phyloP scores from a whole-genome alignment of 768 basidiomycete genomes.

The Suillus subluteus region DNA sequence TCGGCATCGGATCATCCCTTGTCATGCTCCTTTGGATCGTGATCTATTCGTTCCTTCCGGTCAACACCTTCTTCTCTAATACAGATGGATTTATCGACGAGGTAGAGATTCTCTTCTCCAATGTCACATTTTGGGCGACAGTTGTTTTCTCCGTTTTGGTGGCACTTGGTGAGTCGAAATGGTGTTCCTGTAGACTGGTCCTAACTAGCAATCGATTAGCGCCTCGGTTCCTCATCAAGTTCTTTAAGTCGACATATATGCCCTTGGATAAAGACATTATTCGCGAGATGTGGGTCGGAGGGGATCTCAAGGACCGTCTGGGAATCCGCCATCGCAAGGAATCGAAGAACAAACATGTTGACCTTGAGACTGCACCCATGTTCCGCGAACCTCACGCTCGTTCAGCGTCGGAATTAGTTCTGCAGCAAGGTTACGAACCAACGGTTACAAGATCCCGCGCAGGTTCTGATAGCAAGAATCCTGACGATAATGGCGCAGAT shows the following conservation, averaged over 20 bases:
- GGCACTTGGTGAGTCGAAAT: constrained; percentile 60
- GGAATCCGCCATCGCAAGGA: constrained; percentile 69
- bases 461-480: constrained; percentile 23
- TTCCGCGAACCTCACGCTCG: constrained; percentile 65
- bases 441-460: constrained; percentile 38
- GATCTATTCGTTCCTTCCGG: constrained; percentile 82
- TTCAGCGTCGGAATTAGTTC: constrained; percentile 64
- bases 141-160: constrained; percentile 70
- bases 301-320: constrained; percentile 80
- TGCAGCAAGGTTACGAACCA: constrained; percentile 50
- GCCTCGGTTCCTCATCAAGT: constrained; percentile 83
- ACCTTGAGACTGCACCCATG: constrained; percentile 72
- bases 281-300: constrained; percentile 88
- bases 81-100: constrained; percentile 76
- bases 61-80: constrained; percentile 72
- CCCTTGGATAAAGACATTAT: constrained; percentile 91
- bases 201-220: constrained; percentile 43
- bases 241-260: constrained; percentile 64
- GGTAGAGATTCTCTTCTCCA: constrained; percentile 72
- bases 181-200: constrained; percentile 19
- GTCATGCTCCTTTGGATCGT: constrained; percentile 88
- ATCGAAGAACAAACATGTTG: constrained; percentile 44
- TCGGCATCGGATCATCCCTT: constrained; percentile 78
- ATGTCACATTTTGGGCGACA: constrained; percentile 83
- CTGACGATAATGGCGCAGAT: constrained; percentile 1